Evolutionary conservation across 768 basidiomycete species (phyloP).

Genomic region (Tylopilus cervinicoccineus): DNA sequence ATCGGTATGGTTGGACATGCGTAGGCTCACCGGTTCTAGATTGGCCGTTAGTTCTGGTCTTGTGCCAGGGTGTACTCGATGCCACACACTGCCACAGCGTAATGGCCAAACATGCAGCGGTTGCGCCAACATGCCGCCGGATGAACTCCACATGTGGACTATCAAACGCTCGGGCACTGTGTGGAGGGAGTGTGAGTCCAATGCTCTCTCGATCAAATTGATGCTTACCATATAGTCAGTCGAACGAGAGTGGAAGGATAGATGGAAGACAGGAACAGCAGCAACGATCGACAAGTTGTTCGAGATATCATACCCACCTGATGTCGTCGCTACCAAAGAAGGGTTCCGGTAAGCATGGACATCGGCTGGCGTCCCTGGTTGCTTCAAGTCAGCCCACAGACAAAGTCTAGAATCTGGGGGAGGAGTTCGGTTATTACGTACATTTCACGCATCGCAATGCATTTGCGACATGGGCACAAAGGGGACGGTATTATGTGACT

Average conservation of each 20-base stretch:
- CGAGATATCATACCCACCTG: constrained; percentile 39
- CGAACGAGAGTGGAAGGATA: constrained; percentile 47
- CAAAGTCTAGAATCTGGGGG: constrained; percentile 34
- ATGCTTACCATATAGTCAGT: constrained; percentile 38
- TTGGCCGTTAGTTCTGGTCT: constrained; percentile 49
- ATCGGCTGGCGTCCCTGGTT: background rate
- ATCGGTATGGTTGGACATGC: background rate
- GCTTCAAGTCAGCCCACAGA: constrained; percentile 10
- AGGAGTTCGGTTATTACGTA: constrained; percentile 46
- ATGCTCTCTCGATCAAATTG: constrained; percentile 14
- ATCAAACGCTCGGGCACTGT: constrained; percentile 41
- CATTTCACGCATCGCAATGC: constrained; percentile 62
- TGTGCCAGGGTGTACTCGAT: constrained; percentile 47
- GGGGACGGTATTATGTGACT: constrained; percentile 47
- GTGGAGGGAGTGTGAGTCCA: constrained; percentile 49
- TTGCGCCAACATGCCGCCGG: constrained; percentile 45
- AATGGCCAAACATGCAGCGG: constrained; percentile 45
- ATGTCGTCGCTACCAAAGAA: constrained; percentile 38
- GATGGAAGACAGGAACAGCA: constrained; percentile 28
- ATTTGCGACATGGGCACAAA: constrained; percentile 66
- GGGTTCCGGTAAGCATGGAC: constrained; percentile 40
- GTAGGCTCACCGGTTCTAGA: constrained; percentile 30
- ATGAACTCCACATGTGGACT: constrained; percentile 45
- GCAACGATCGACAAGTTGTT: constrained; percentile 55
- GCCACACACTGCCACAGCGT: constrained; percentile 43